These are phyloP conservation scores for Phytophthora boehmeriae DNA, from an alignment of 352 stramenopile species.

Conservation along the genomic window DNA sequence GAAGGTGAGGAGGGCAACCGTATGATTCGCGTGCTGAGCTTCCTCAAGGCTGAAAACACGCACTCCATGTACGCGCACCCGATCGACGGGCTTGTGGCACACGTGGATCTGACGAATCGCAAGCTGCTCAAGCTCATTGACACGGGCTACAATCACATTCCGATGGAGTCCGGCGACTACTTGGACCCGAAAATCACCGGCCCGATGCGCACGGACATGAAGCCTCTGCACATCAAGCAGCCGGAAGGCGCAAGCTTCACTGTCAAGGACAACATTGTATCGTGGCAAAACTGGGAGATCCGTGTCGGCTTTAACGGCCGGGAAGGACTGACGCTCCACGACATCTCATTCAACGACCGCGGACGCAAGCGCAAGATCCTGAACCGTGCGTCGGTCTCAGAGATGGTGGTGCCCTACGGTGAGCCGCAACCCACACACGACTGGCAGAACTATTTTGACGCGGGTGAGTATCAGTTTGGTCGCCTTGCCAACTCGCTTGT, in stretches of 20 bases:
- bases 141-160: conserved; percentile 53
- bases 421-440: conserved; percentile 72
- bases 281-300: conserved; percentile 85
- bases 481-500: conserved; percentile 80
- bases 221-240: conserved; percentile 76
- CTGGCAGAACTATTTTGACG: conserved; percentile 89
- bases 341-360: conserved; percentile 46
- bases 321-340: conserved; percentile 74
- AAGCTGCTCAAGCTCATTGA: conserved; percentile 46
- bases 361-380: conserved; percentile 57
- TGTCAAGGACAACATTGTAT: conserved; percentile 68
- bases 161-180: conserved; percentile 52
- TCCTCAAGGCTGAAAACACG: conserved; percentile 42
- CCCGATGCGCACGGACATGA: conserved; percentile 51
- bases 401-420: conserved; percentile 90
- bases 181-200: conserved; percentile 43
- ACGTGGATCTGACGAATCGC: conserved; percentile 52
- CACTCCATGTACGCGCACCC: conserved; percentile 58
- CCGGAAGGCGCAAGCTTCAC: conserved; percentile 75
- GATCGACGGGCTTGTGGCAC: conserved; percentile 50
- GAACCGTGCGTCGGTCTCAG: conserved; percentile 71
- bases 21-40: conserved; percentile 59
- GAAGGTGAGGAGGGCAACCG: conserved; percentile 42
- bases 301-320: conserved; percentile 83
- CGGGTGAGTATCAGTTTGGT: conserved; percentile 80